Base-by-base conservation (phyloP, 768 basidiomycete species). In the Boletus rubroflammeus region DNA sequence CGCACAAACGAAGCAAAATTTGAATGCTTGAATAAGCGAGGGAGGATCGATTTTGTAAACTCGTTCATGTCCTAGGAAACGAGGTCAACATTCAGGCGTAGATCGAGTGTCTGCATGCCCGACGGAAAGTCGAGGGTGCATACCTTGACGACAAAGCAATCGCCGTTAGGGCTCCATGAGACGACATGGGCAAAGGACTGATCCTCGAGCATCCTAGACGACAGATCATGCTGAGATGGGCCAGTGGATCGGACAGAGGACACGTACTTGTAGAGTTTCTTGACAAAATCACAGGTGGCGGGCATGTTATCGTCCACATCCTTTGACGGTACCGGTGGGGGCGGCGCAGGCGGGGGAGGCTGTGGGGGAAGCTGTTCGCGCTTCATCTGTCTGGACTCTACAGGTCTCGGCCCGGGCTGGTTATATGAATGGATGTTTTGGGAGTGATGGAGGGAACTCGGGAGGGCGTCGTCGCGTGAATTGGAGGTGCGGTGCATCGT, bases 211-310 rank as follows among this genome's bases (percentile, higher is more conserved):
- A 95, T 95, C 68, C 93, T 94, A 29, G 62, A 11, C 41, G 29
- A n/a, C 4, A 5, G 43, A 53, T 41, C 6, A 13, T 6, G 45
- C 15, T 64, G 25, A 58, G 60, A 54, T 8, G 28, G 6, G n/a
- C 1, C 8, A 2, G 39, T 0, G 38, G 3, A 44, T 47, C n/a
- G 17, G 39, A 47, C 0, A 21, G 19, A 34, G 17, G 25, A 44
- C 1, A 73, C 81, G 56, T 41, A 93, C 93, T 88, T 90, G 87
- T 88, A 94, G 9, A 96, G 74, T 69, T 94, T 95, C 76, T 94
- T 94, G 60, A 95, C 93, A 68, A 96, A 96, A 72, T 95, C 93
- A 62, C 84, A 86, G 31, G 93, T 89, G n/a, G 87, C 82, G 1
- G 90, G 86, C 88, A 91, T 87, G 53, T 78, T 76, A 64, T 91